A percentile compares a stretch with the other conserved stretches of the same genome.
These are phyloP conservation scores for Allodekkera sacchari DNA, from an alignment of 805 yeast species.

Conservation along the genomic window DNA sequence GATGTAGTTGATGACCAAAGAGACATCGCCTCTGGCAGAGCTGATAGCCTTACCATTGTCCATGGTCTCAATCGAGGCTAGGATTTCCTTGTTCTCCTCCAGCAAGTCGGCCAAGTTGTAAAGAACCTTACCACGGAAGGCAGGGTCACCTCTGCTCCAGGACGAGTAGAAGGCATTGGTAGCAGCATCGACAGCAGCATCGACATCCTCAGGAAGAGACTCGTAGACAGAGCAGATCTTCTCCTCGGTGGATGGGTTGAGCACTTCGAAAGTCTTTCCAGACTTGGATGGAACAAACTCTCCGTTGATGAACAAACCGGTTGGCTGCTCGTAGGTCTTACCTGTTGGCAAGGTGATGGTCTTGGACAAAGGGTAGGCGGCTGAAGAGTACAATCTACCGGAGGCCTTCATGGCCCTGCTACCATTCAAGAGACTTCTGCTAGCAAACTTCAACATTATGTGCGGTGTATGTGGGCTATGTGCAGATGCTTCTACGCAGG, in stretches of 20 bases:
- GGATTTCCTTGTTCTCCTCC: conserved; percentile 60
- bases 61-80: conserved; percentile 76
- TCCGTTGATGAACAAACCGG: conserved; percentile 58
- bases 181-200: conserved; percentile 82
- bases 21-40: conserved; percentile 70
- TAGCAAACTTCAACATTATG: too few species aligned
- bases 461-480: too few species aligned
- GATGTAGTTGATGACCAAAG: conserved; percentile 56
- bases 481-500: too few species aligned
- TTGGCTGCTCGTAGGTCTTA: conserved; percentile 29
- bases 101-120: conserved; percentile 69
- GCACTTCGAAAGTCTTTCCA: conserved; percentile 53
- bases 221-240: conserved; percentile 61
- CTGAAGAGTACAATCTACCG: conserved; percentile 12
- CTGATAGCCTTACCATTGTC: conserved; percentile 83
- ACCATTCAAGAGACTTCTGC: too few species aligned
- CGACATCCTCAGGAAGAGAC: conserved; percentile 73
- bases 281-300: conserved; percentile 49
- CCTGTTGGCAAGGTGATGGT: conserved; percentile 28
- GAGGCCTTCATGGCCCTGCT: conserved; percentile 3
- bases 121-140: conserved; percentile 53
- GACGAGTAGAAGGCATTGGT: conserved; percentile 55
- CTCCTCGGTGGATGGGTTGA: conserved; percentile 66
- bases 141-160: conserved; percentile 70
- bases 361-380: conserved; percentile 15